phyloP scores from a whole-genome alignment of 257 asterid species.

The Forsythia suspensa region DNA sequence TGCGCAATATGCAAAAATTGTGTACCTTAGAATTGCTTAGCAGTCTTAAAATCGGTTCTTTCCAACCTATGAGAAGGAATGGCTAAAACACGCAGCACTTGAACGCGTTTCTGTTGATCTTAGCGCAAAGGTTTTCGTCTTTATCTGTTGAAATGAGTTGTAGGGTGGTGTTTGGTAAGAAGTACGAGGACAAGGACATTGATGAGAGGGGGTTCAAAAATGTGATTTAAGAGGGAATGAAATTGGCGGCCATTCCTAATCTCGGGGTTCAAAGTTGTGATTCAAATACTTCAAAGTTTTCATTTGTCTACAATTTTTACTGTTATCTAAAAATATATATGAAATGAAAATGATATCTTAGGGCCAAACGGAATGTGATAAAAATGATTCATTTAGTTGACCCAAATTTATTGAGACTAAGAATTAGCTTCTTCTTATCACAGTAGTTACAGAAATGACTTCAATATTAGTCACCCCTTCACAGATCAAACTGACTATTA shows the following conservation, averaged over 20 bases:
- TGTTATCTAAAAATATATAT: no score
- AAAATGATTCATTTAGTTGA: no score
- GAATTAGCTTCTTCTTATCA: no score
- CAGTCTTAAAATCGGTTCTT: slow-evolving; percentile 38
- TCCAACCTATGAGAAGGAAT: slow-evolving; percentile 39
- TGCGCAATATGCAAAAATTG: slow-evolving; percentile 63
- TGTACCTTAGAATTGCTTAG: slow-evolving; percentile 52
- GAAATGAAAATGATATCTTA: no score
- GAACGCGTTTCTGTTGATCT: slow-evolving; percentile 30
- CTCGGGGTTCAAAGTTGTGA: slow-evolving; percentile 4
- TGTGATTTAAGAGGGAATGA: no score
- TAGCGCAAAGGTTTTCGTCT: slow-evolving; percentile 34
- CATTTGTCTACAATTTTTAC: no score
- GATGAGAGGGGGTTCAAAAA: slow-evolving; percentile 53
- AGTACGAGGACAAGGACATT: slow-evolving; percentile 42
- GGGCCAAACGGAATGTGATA: no score
- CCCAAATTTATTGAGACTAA: no score
- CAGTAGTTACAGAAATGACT: no score
- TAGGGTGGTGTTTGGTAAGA: slow-evolving; percentile 53
- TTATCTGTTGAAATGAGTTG: slow-evolving; percentile 47
- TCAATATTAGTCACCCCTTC: no score
- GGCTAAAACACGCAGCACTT: slow-evolving; percentile 27
- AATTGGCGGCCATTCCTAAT: no score
- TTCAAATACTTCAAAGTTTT: slow-evolving; percentile 5
- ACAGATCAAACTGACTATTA: no score